These are phyloP conservation scores for Erodium texanum DNA, from an alignment of 441 rosid species.

Conservation along the genomic window DNA sequence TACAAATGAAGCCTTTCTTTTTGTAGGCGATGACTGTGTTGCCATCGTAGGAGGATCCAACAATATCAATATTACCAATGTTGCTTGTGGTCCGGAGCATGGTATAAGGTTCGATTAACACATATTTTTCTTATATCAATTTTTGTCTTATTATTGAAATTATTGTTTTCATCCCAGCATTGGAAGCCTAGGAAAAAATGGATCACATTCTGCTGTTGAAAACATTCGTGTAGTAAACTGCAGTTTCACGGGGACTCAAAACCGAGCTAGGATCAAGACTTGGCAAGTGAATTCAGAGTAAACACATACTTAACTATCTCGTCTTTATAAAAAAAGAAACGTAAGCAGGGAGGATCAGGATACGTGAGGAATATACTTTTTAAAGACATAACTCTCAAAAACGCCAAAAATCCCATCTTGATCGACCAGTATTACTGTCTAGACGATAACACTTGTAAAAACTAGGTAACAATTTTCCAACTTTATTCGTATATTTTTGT, in stretches of 20 bases:
- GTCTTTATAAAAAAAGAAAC: too few relatives aligned
- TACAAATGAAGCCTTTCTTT: too few relatives aligned
- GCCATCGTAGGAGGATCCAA: slow-evolving; percentile 33
- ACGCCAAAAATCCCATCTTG: not conserved
- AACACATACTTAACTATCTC: too few relatives aligned
- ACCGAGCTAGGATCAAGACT: slow-evolving; percentile 33
- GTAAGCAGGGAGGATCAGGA: not conserved
- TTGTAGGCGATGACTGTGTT: slow-evolving; percentile 52
- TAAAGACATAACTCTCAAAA: not conserved
- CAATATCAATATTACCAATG: slow-evolving; percentile 23
- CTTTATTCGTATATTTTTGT: too few relatives aligned
- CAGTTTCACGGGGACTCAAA: slow-evolving; percentile 14
- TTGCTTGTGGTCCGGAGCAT: slow-evolving; percentile 47
- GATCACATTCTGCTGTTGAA: slow-evolving; percentile 14
- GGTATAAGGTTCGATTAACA: slow-evolving; percentile 48
- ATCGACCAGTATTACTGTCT: not conserved
- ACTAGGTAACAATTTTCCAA: not conserved
- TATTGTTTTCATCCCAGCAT: not conserved
- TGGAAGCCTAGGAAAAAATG: not conserved
- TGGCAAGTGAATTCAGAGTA: slow-evolving; percentile 18
- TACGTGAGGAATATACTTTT: not conserved
- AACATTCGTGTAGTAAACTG: slow-evolving; percentile 19
- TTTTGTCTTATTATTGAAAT: not conserved
- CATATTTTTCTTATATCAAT: too few relatives aligned
- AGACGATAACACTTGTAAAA: not conserved